phyloP scores from a whole-genome alignment of 2,329 filamentous ascomycete genomes.

The Diaporthe vexans region DNA sequence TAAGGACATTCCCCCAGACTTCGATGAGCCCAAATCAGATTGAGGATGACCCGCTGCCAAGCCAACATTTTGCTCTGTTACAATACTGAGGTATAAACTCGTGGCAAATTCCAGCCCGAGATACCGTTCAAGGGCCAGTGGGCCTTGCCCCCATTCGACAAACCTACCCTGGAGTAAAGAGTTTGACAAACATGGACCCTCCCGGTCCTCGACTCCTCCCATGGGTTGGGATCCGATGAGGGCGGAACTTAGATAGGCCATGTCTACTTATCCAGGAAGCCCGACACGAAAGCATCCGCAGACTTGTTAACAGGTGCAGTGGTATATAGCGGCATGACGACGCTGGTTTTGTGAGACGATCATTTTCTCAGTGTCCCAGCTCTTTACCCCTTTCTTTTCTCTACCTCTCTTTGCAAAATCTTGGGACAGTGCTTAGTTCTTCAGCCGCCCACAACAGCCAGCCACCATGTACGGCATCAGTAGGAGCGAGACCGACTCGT shows the following conservation, averaged over 20 bases:
- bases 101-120: constrained; percentile 24
- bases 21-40: constrained; percentile 21
- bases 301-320: background rate
- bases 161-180: constrained; percentile 7
- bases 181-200: constrained; percentile 36
- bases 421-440: constrained; percentile 13
- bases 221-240: constrained; percentile 9
- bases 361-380: background rate
- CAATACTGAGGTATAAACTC: background rate
- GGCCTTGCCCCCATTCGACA: background rate
- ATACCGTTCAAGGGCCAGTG: background rate
- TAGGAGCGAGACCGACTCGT: constrained; percentile 28
- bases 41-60: constrained; percentile 23
- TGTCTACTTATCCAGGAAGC: constrained; percentile 10
- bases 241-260: constrained; percentile 28
- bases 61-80: background rate
- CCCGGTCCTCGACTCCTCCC: background rate
- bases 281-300: constrained; percentile 25
- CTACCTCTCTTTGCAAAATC: background rate
- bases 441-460: constrained; percentile 14
- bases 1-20: constrained; percentile 32
- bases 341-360: background rate
- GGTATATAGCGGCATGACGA: constrained; percentile 25
- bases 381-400: background rate
- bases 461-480: constrained; percentile 38